Conservation (phyloP, 345 rosid species). For the Boechera divaricarpa region DNA sequence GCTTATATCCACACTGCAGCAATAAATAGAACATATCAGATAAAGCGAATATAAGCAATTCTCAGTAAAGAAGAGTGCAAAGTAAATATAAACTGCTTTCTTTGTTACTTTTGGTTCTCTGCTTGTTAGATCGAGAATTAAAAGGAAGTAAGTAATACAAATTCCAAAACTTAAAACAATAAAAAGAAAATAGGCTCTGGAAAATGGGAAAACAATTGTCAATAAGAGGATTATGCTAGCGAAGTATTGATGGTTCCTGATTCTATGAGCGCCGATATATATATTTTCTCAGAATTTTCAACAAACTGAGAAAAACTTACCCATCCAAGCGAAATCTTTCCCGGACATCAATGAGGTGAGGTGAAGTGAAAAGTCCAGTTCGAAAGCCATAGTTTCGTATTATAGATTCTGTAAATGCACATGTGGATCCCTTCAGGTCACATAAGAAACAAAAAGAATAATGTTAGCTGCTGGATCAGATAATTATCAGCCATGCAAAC, state of each 20-base stretch:
- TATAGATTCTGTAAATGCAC: conserved; percentile 91
- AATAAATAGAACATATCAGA: conserved; percentile 31
- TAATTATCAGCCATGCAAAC: background rate
- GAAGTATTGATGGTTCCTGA: conserved; percentile 1
- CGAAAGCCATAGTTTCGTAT: conserved; percentile 81
- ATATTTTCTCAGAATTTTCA: background rate
- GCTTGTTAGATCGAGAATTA: background rate
- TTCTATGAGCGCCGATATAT: background rate
- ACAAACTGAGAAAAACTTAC: conserved; percentile 48
- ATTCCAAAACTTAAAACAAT: conserved; percentile 3
- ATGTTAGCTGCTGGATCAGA: conserved; percentile 18
- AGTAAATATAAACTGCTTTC: background rate
- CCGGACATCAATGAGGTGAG: conserved; percentile 93
- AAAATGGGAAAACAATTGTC: conserved; percentile 10
- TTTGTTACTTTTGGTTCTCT: conserved; percentile 5
- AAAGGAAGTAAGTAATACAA: background rate
- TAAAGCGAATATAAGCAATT: conserved; percentile 22
- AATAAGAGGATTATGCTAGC: background rate
- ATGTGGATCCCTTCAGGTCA: conserved; percentile 81
- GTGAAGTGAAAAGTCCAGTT: conserved; percentile 96
- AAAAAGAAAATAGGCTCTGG: background rate
- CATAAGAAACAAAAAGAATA: background rate
- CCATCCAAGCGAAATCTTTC: conserved; percentile 94
- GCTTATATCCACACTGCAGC: conserved; percentile 76
- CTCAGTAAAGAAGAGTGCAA: background rate